A percentile compares a stretch with the other conserved stretches of the same genome.
Conservation (phyloP, 2,329 filamentous ascomycete genomes). For the Cladosporium velox region DNA sequence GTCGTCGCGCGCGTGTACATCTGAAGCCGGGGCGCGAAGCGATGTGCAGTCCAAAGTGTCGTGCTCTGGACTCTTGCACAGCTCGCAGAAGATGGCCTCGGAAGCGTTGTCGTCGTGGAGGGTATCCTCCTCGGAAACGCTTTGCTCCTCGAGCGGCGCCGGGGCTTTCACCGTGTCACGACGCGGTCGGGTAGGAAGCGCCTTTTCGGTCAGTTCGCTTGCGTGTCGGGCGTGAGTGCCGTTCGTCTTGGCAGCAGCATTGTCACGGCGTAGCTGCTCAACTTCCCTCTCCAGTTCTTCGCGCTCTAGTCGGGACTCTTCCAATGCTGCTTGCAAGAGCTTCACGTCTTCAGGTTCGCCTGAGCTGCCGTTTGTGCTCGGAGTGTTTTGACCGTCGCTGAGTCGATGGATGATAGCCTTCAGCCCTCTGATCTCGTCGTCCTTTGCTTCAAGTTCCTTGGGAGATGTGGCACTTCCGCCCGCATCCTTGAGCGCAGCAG, state of each 20-base stretch:
- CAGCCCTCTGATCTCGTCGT: slow-evolving; percentile 94
- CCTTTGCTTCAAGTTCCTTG: slow-evolving; percentile 87
- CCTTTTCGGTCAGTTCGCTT: slow-evolving; percentile 34
- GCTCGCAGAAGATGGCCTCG: slow-evolving; percentile 78
- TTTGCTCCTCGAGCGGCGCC: slow-evolving; percentile 22
- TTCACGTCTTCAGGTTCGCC: slow-evolving; percentile 50
- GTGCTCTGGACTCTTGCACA: slow-evolving; percentile 88
- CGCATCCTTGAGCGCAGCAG: slow-evolving; percentile 59
- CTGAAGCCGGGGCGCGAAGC: slow-evolving; percentile 25
- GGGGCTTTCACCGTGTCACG: slow-evolving; percentile 63
- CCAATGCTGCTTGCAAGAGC: slow-evolving; percentile 61
- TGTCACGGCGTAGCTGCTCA: slow-evolving; percentile 57
- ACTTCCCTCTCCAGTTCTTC: slow-evolving; percentile 85
- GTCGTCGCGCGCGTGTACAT: slow-evolving; percentile 1
- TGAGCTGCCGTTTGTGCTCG: slow-evolving; percentile 31
- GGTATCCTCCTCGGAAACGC: slow-evolving; percentile 45
- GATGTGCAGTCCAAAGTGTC: slow-evolving; percentile 87
- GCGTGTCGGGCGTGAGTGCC: slow-evolving; percentile 46
- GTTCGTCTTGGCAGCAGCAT: slow-evolving; percentile 41
- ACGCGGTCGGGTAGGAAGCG: slow-evolving; percentile 41
- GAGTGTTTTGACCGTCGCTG: slow-evolving; percentile 66
- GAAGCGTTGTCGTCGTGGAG: slow-evolving; percentile 54
- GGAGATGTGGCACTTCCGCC: slow-evolving; percentile 44
- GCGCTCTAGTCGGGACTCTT: slow-evolving; percentile 78
- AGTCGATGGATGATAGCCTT: slow-evolving; percentile 98